Base-by-base conservation (phyloP, 495 filamentous ascomycete species). In the Aspergillus coremiiformis region DNA sequence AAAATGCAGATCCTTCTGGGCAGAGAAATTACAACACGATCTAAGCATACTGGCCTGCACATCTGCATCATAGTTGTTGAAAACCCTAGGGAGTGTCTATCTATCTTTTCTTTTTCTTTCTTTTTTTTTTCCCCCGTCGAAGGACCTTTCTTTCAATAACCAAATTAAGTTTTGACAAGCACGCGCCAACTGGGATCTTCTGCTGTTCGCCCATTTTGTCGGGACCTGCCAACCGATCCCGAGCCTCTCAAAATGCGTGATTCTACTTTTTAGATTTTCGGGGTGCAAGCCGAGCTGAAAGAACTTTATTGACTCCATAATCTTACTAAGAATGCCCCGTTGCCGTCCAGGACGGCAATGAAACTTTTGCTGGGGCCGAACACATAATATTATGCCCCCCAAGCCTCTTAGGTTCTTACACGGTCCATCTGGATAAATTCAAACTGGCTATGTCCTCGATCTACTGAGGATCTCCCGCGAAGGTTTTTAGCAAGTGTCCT, bases 401-500 rank as follows among this genome's bases (percentile, higher is more conserved):
- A 14, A 12, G 27, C 12, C 27, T 30, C 12, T 30, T 30, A 35
- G 10, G 1, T 3, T 14, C 10, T 4, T 15, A 35, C 12, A n/a
- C 24, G 32, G 10, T 12, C 32, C 32, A 35, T 21, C 11, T 19
- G 35, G 15, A 1, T 17, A 5, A 39, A 39, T 39, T 12, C 35
- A 32, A 12, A 2, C 19, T 50, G 22, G 24, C 24, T 20, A 21
- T 50, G 17, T 20, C 19, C 61, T 67, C 53, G 70, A 71, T 71
- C 70, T 69, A 57, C 65, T 60, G 65, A 60, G 70, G 70, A 73
- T 73, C 70, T 71, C 70, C 70, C 70, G 69, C 57, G 64, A 68
- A 66, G 59, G 62, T 71, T 70, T 65, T 17, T 44, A 56, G 57
- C 45, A 33, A 57, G 52, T 33, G 26, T 37, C 55, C 57, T 66